Evolutionary conservation across 768 basidiomycete genomes (phyloP).

Genomic region (Clitopilus hobsonii): DNA sequence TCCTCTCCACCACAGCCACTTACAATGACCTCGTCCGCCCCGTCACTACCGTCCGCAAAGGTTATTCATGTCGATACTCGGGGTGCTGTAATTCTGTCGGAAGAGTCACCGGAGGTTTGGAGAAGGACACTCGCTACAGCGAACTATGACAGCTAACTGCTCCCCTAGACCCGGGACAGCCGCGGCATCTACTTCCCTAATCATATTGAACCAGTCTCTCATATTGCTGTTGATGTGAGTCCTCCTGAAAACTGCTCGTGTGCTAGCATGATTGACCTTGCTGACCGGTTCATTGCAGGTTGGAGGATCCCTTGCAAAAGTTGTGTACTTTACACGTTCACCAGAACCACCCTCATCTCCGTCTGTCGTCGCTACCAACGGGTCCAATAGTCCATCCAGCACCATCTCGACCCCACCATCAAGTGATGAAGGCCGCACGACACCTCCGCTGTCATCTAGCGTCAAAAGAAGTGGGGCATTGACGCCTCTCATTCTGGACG

Average conservation of each 20-base stretch:
- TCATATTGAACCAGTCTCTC: conserved; percentile 95
- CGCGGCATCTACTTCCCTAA: conserved; percentile 97
- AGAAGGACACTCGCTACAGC: conserved; percentile 2
- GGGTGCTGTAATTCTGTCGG: conserved; percentile 88
- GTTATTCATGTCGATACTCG: conserved; percentile 94
- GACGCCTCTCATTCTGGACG: conserved; percentile 74
- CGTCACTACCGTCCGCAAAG: conserved; percentile 74
- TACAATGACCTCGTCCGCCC: conserved; percentile 33
- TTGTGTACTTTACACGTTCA: conserved; percentile 97
- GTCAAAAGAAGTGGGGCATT: conserved; percentile 65
- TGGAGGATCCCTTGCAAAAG: conserved; percentile 95
- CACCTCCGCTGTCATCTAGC: conserved; percentile 26
- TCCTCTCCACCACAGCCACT: conserved; percentile 2
- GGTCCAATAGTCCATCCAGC: conserved; percentile 42
- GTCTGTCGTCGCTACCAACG: conserved; percentile 56
- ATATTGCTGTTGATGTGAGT: conserved; percentile 95
- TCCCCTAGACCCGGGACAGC: conserved; percentile 77
- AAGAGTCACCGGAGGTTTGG: conserved; percentile 90
- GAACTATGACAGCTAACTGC: conserved; percentile 9
- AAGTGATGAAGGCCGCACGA: conserved; percentile 21
- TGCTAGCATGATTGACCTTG: conserved; percentile 10
- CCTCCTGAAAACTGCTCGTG: conserved; percentile 4
- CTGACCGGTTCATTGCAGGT: conserved; percentile 47
- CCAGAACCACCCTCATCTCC: conserved; percentile 81
- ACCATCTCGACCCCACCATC: conserved; percentile 42